A percentile compares a stretch with the other conserved stretches of the same genome.
Evolutionary conservation across 2,329 filamentous ascomycete genomes (phyloP).

Genomic region (Fonsecaea nubica): DNA sequence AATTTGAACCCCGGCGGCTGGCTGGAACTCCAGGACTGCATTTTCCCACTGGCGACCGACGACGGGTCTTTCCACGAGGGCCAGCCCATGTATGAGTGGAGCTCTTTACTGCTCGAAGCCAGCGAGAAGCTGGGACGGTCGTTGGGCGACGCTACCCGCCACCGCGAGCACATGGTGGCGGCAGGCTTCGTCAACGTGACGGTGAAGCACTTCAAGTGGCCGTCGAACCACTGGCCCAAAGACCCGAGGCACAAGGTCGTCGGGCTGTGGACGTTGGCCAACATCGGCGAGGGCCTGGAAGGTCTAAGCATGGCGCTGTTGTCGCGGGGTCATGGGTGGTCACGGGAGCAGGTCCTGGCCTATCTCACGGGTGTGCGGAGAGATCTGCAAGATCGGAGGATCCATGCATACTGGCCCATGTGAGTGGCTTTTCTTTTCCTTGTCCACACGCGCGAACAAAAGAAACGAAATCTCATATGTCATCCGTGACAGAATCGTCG

Average conservation of each 20-base stretch:
- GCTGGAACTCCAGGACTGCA: constrained; percentile 52
- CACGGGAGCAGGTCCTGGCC: constrained; percentile 44
- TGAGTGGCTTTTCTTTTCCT: not conserved
- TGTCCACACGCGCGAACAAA: not conserved
- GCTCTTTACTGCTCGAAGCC: not conserved
- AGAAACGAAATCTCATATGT: no score
- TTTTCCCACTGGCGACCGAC: not conserved
- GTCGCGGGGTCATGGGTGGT: constrained; percentile 45
- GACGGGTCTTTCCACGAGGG: not conserved
- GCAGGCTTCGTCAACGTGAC: constrained; percentile 9
- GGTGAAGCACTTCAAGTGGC: constrained; percentile 4
- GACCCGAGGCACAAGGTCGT: not conserved
- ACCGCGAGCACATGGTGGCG: not conserved
- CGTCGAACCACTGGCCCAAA: not conserved
- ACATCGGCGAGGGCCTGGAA: constrained; percentile 43
- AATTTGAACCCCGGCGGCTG: constrained; percentile 51
- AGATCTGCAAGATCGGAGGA: constrained; percentile 23
- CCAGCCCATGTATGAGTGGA: not conserved
- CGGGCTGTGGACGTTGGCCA: not conserved
- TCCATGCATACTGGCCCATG: not conserved
- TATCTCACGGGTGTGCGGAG: constrained; percentile 47
- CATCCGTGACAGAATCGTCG: not conserved
- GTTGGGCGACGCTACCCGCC: not conserved
- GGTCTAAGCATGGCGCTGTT: constrained; percentile 47
- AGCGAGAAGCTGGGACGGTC: not conserved